These are phyloP conservation scores for Scenedesmus sp. DNA, from an alignment of 163 green algal genomes.

Conservation along the genomic window DNA sequence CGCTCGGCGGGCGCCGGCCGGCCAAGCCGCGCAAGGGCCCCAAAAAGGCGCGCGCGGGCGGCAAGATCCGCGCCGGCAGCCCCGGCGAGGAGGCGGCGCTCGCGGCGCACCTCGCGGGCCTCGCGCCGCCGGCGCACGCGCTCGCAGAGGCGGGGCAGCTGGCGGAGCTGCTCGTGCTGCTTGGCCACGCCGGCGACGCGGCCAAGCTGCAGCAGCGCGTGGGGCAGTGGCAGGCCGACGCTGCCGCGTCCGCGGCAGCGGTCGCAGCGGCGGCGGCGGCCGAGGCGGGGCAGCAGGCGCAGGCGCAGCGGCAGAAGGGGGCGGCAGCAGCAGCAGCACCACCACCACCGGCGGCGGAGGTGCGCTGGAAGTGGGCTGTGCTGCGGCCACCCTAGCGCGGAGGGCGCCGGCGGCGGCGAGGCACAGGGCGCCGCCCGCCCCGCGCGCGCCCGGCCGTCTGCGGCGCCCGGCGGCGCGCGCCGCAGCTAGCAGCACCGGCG, in stretches of 20 bases:
- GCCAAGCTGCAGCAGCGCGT: slow-evolving; percentile 48
- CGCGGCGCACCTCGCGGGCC: slow-evolving; percentile 37
- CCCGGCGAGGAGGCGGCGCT: slow-evolving; percentile 51
- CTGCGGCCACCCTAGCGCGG: slow-evolving; percentile 18
- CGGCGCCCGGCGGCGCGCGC: neutral
- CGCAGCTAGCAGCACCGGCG: neutral
- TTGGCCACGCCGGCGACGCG: slow-evolving; percentile 49
- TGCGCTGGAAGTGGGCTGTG: slow-evolving; percentile 47
- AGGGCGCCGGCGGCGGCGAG: neutral
- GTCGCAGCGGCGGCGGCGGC: slow-evolving; percentile 3
- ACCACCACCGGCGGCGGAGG: neutral
- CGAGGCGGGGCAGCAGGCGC: slow-evolving; percentile 5
- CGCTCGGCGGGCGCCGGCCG: slow-evolving; percentile 17
- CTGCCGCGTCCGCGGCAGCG: no score
- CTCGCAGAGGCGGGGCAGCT: slow-evolving; percentile 53
- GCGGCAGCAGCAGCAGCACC: neutral
- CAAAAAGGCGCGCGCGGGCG: neutral
- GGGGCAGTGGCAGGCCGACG: slow-evolving; percentile 47
- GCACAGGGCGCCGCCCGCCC: no score
- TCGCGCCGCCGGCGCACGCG: slow-evolving; percentile 31
- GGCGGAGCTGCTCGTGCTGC: slow-evolving; percentile 49
- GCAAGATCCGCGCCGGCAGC: slow-evolving; percentile 39
- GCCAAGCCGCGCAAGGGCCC: no score
- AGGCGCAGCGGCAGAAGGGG: slow-evolving; percentile 13
- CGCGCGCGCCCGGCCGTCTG: neutral